A percentile compares a stretch with the other conserved stretches of the same genome.
Evolutionary conservation across 1,284 basidiomycete species (phyloP).

Genomic region (Omphalotus olearius): DNA sequence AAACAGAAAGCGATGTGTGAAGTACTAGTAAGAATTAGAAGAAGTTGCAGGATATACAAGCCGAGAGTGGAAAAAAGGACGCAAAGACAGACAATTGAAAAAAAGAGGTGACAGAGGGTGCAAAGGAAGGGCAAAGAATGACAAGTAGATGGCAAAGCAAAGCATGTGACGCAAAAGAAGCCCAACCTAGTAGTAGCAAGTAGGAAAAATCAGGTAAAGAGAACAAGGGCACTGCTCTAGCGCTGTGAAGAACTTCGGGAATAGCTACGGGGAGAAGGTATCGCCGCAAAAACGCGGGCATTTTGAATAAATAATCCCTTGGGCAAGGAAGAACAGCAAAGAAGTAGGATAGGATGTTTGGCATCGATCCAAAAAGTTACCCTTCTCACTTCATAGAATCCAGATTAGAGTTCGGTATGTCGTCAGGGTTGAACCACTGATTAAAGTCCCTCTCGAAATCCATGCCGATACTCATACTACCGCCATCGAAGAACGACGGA

Average conservation of each 20-base stretch:
- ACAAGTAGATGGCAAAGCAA: neutral
- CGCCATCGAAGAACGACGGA: conserved; percentile 28
- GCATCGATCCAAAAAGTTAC: neutral
- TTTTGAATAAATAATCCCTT: neutral
- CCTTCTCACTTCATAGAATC: conserved; percentile 8
- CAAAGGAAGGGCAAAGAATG: neutral
- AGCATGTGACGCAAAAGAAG: neutral
- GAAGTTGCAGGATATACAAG: neutral
- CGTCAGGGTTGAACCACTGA: conserved; percentile 62
- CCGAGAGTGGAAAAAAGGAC: neutral
- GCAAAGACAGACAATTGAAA: neutral
- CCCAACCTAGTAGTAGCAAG: neutral
- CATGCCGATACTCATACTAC: conserved; percentile 32
- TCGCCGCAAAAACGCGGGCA: neutral
- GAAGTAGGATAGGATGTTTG: neutral
- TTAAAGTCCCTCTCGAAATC: conserved; percentile 67
- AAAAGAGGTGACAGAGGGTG: neutral
- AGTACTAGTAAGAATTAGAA: neutral
- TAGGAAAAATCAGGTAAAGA: neutral
- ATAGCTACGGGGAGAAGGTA: conserved; percentile 2
- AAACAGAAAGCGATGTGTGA: neutral
- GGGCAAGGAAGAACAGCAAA: conserved; percentile 1
- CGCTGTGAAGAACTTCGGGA: neutral
- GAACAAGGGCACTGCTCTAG: no score
- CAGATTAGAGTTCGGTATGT: conserved; percentile 20